These are phyloP conservation scores for Collybia mongolica DNA, from an alignment of 768 basidiomycete species.

Conservation along the genomic window DNA sequence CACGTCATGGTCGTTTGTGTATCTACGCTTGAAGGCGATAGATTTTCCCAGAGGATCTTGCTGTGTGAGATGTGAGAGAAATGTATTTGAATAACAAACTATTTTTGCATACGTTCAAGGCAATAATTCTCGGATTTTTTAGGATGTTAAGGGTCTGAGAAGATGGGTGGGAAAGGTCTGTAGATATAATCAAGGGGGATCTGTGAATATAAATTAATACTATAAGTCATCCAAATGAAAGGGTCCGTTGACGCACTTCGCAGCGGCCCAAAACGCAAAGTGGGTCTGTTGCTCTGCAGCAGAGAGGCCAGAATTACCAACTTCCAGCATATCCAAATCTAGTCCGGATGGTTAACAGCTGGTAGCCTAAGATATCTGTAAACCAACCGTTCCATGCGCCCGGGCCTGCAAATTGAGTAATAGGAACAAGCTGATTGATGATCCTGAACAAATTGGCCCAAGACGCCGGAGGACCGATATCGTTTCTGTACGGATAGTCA, in stretches of 20 bases:
- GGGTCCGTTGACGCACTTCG: slow-evolving; percentile 29
- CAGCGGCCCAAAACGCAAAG: slow-evolving; percentile 54
- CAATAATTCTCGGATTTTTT: slow-evolving; percentile 40
- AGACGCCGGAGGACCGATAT: slow-evolving; percentile 44
- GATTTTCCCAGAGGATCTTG: slow-evolving; percentile 47
- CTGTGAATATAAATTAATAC: slow-evolving; percentile 12
- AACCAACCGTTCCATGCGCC: slow-evolving; percentile 40
- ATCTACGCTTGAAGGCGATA: slow-evolving; percentile 43
- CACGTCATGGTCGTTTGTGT: slow-evolving; percentile 48
- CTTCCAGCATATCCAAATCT: slow-evolving; percentile 55
- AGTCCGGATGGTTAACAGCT: slow-evolving; percentile 8
- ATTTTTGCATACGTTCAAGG: slow-evolving; percentile 34
- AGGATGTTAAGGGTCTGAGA: slow-evolving; percentile 34
- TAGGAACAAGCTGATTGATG: slow-evolving; percentile 50
- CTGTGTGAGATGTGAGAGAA: slow-evolving; percentile 18
- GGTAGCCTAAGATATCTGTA: slow-evolving; percentile 8
- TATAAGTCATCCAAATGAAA: background rate
- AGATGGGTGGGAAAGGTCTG: slow-evolving; percentile 35
- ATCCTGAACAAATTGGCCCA: slow-evolving; percentile 50
- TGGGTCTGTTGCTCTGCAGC: slow-evolving; percentile 42
- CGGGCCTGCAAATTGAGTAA: slow-evolving; percentile 45
- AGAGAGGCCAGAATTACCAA: slow-evolving; percentile 45
- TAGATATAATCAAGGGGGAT: slow-evolving; percentile 44
- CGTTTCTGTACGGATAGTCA: slow-evolving; percentile 30
- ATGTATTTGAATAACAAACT: background rate